Evolutionary conservation across 495 filamentous ascomycete genomes (phyloP), one percentile per base, ranked within the genome.

Genomic region (Hyaloscypha bicolor): DNA sequence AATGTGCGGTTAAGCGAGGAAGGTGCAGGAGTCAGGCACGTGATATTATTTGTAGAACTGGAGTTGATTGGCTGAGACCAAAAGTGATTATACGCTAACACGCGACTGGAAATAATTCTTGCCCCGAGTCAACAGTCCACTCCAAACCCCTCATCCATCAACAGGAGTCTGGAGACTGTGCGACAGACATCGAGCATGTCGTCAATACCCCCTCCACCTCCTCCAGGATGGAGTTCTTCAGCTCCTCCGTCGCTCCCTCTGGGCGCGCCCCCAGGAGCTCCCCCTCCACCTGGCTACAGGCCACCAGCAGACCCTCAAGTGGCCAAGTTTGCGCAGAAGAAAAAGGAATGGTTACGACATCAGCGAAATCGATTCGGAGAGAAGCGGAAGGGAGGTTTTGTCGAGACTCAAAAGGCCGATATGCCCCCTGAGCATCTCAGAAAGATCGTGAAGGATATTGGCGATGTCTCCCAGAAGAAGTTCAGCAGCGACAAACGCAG

Each of bases 391-490:
- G 93, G 89, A 6, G 96, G 96, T 3, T 97, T 96, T 70, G 91
- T 98, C 8, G 94, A 98, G 77, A 97, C 93, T 25, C 93, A 98
- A 76, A 99, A 99, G 84, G 93, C 93, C 9, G 96, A 99, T 75
- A 97, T 99, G 94, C 96, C 96, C 0, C 93, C 94, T 4, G 94
- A 98, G 81, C 96, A 99, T 88, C 76, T 98, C 74, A 92, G 96
- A 67, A 99, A 99, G 82, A 97, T 97, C 68, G 93, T 99, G 59
- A 93, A 90, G 79, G 96, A 99, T 79, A 98, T 99, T 75, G 96
- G 96, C 68, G 96, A 99, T 83, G 95, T 99, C 53, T 97, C 94
- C 56, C 96, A 99, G 79, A 97, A 97, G 81, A 99, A 98, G 78
- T 98, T 97, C 82, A 97, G 91, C 74, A 97, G 90, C 74, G 96